Evolutionary conservation across 805 yeast species (phyloP), one percentile per base, ranked within the genome.

Genomic region (Metschnikowia amazonensis): DNA sequence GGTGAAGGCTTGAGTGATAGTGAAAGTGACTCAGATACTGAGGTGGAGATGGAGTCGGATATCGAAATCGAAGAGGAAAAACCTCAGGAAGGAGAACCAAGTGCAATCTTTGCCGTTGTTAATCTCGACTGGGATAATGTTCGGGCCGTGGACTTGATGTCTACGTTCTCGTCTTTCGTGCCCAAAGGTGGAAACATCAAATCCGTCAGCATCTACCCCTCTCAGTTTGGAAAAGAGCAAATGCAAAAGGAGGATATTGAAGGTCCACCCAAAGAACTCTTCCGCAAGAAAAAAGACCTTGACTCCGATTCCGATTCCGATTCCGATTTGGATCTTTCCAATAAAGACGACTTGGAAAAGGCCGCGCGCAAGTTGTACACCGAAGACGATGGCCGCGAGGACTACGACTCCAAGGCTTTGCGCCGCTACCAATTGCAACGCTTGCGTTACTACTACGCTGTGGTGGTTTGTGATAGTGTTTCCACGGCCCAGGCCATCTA

Each of bases 71-170:
- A 79, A 53, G 75, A 72, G 24, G 70, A 69, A 8, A 76, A 79
- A 43, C 86, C 94, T n/a, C 89, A 86, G 40, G 84, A 81, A 42
- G 95, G 96, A 37, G 97, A 92, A 2, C 95, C 96, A 25, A 75
- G 95, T 1, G 70, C 69, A 28, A 72, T 86, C 5, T 73, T 94
- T 59, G 99, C 99, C 0, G 96, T 84, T 1, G 98, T 94, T 25
- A 94, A 94, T 60, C 72, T 94, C 77, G 99, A 94, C 62, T 94
- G 99, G 99, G 99, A 94, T 57, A 86, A 94, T 59, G 76, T 94
- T n/a, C 77, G 80, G 37, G 86, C 98, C 0, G 79, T 80, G 3
- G 98, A 94, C 62, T 69, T 92, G 51, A 79, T 87, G 84, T 95
- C 95, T 4, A 84, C 98, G 0, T 89, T 92, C 57, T 69, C 82